A percentile compares a stretch with the other conserved stretches of the same genome.
These are phyloP conservation scores for Cyberlindnera mississippiensis DNA, from an alignment of 805 yeast genomes.

Conservation along the genomic window DNA sequence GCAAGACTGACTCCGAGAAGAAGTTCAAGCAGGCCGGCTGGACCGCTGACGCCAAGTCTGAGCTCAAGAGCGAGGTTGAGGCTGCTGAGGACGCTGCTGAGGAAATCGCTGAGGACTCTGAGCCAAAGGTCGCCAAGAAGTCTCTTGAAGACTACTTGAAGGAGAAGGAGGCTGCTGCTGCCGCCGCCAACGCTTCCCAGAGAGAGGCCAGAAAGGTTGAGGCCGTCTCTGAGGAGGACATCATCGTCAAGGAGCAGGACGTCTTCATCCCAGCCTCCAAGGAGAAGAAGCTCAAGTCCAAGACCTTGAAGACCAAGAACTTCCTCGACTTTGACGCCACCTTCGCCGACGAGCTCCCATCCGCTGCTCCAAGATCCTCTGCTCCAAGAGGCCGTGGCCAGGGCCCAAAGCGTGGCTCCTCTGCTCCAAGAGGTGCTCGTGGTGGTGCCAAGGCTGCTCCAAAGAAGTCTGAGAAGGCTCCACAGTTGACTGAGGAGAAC, in stretches of 20 bases:
- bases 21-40: constrained; percentile 74
- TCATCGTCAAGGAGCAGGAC: constrained; percentile 62
- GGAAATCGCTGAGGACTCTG: constrained; percentile 38
- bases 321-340: constrained; percentile 70
- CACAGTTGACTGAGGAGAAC: constrained; percentile 40
- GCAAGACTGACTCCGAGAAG: constrained; percentile 81
- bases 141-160: constrained; percentile 86
- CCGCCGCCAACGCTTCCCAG: constrained; percentile 44
- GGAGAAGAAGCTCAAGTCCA: constrained; percentile 64
- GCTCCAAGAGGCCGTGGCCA: constrained; percentile 21
- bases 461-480: constrained; percentile 32
- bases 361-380: constrained; percentile 29
- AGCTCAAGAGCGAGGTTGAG: constrained; percentile 63
- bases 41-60: constrained; percentile 75
- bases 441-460: constrained; percentile 20
- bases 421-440: constrained; percentile 15
- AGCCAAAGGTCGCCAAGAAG: constrained; percentile 51
- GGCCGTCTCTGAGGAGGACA: constrained; percentile 45
- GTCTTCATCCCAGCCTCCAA: constrained; percentile 55
- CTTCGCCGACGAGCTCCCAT: constrained; percentile 55
- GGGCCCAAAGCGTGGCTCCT: constrained; percentile 9
- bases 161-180: constrained; percentile 55
- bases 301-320: constrained; percentile 79
- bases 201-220: constrained; percentile 36
- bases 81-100: constrained; percentile 48